A percentile compares a stretch with the other conserved stretches of the same genome.
Evolutionary conservation across 257 asterid genomes (phyloP).

Genomic region (Oldenlandia corymbosa): DNA sequence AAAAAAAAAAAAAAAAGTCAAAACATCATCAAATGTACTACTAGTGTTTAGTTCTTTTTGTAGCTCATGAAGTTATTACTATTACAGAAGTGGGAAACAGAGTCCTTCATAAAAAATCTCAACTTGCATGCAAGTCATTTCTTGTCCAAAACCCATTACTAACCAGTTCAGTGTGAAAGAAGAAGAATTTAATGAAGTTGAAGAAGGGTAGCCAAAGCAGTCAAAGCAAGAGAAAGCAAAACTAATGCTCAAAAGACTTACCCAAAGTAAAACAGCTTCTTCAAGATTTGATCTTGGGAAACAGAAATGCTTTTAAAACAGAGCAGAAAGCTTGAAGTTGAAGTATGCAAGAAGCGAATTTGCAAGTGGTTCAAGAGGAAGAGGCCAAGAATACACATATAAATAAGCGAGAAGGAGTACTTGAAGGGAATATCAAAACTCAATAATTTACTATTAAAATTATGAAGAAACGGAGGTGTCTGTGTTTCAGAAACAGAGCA

Average conservation of each 20-base stretch:
- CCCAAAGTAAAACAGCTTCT: not conserved
- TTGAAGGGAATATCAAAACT: too few relatives aligned
- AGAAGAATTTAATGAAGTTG: not conserved
- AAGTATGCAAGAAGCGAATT: not conserved
- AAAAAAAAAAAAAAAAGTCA: too few relatives aligned
- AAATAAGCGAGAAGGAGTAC: not conserved
- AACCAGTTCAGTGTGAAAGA: too few relatives aligned
- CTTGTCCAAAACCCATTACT: not conserved
- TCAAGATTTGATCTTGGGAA: not conserved
- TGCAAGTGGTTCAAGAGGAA: not conserved
- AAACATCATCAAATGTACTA: too few relatives aligned
- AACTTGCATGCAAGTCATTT: constrained; percentile 13
- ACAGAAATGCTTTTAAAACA: not conserved
- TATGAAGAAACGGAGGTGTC: not conserved
- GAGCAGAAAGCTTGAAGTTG: not conserved
- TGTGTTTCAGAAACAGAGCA: constrained; percentile 1
- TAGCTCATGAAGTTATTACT: too few relatives aligned
- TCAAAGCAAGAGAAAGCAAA: not conserved
- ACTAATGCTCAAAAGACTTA: not conserved
- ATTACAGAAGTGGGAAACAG: too few relatives aligned
- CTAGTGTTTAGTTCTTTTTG: too few relatives aligned
- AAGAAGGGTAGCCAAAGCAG: not conserved
- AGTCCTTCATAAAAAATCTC: not conserved
- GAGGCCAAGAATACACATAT: not conserved
- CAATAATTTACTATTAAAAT: too few relatives aligned